Percentiles rank a stretch among this genome's conserved stretches.
Conservation (phyloP, 169 alveolate genomes). For the Plasmodium berghei region DNA sequence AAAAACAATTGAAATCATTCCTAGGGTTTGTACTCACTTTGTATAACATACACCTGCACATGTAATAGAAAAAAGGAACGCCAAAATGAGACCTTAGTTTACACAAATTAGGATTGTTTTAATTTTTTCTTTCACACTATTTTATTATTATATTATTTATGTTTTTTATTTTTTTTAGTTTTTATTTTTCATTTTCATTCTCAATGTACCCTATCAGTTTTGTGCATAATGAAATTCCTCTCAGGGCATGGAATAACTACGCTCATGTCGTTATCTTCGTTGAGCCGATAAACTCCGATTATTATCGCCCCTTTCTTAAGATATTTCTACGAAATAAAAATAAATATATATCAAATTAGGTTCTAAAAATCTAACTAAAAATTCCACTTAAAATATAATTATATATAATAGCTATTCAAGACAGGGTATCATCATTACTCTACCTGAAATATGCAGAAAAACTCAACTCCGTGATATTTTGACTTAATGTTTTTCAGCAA, state of each 20-base stretch:
- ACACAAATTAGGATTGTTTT: neutral
- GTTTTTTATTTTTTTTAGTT: neutral
- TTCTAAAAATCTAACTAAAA: neutral
- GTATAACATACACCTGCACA: conserved; percentile 20
- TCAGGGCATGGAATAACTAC: conserved; percentile 77
- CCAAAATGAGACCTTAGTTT: neutral
- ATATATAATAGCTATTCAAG: no score
- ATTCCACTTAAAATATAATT: no score
- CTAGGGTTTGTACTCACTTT: conserved; percentile 12
- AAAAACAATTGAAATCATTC: neutral
- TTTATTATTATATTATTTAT: neutral
- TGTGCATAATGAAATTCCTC: conserved; percentile 64
- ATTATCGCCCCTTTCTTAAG: conserved; percentile 50
- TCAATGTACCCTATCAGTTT: conserved; percentile 41
- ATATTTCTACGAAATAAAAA: conserved; percentile 33
- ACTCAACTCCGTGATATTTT: conserved; percentile 39
- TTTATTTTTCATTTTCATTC: neutral
- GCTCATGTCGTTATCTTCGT: conserved; percentile 64
- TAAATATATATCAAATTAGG: neutral
- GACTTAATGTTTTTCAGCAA: conserved; percentile 27
- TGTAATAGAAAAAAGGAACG: neutral
- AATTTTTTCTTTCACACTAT: neutral
- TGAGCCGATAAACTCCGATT: conserved; percentile 67
- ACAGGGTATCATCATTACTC: neutral
- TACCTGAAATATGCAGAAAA: conserved; percentile 67